Conservation (phyloP, 2,329 filamentous ascomycete genomes). For the Colletotrichum liaoningense region DNA sequence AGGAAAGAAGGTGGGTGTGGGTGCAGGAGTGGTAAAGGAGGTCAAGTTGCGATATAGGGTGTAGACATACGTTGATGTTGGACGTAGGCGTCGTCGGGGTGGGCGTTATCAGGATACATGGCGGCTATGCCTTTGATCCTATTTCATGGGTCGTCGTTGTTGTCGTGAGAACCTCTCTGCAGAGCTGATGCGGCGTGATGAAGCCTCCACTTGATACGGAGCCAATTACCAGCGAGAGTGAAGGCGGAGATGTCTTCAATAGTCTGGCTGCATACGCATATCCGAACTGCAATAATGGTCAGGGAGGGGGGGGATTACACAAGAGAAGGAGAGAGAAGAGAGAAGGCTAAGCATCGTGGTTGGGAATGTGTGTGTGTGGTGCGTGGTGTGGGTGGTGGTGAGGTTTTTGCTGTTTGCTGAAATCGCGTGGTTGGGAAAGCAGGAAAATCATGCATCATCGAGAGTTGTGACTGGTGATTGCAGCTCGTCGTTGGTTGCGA, state of each 20-base stretch:
- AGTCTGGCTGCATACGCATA: conserved; percentile 18
- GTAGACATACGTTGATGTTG: conserved; percentile 29
- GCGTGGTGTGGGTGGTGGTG: conserved; percentile 5
- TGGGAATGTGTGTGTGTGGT: not conserved
- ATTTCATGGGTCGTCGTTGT: not conserved
- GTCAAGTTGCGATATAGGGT: not conserved
- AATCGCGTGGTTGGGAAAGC: conserved; percentile 30
- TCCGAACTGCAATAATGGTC: not conserved
- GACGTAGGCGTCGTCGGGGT: conserved; percentile 15
- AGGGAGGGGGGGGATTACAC: not conserved
- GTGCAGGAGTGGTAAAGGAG: not conserved
- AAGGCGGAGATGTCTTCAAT: conserved; percentile 14
- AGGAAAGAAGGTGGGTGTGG: not conserved
- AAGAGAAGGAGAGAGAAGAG: conserved; percentile 4
- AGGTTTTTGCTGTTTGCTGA: conserved; percentile 25
- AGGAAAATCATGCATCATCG: not conserved
- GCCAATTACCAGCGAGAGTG: conserved; percentile 21
- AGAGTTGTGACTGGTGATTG: conserved; percentile 2
- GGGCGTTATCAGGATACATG: conserved; percentile 27
- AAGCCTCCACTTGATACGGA: conserved; percentile 26
- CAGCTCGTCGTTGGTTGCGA: not conserved
- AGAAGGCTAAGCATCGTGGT: conserved; percentile 11
- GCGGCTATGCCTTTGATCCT: not conserved
- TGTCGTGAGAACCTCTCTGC: conserved; percentile 3
- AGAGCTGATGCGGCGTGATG: conserved; percentile 9